These are phyloP conservation scores for Trichothecium sympodiale DNA, from an alignment of 2,329 filamentous ascomycete species.

Conservation along the genomic window DNA sequence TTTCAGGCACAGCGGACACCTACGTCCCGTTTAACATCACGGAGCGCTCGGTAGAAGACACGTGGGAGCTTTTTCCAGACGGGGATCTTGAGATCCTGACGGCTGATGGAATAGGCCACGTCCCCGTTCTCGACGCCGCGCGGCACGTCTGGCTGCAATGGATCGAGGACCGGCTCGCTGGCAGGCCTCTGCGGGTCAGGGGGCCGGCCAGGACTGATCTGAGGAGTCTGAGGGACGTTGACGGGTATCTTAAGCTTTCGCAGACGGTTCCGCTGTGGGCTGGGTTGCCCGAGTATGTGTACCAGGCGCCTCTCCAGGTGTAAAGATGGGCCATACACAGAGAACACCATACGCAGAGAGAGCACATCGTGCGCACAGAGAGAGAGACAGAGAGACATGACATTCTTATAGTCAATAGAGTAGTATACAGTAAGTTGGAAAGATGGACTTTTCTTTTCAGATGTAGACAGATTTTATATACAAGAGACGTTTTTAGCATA, in stretches of 20 bases:
- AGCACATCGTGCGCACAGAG: too few species aligned
- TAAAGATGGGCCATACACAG: too few species aligned
- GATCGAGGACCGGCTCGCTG: constrained; percentile 10
- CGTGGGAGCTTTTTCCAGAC: constrained; percentile 5
- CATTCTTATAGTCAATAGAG: too few species aligned
- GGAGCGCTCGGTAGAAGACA: constrained; percentile 5
- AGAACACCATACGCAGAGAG: too few species aligned
- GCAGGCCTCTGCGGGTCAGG: background rate
- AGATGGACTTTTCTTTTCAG: too few species aligned
- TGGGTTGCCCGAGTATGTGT: background rate
- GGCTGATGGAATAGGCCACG: constrained; percentile 6
- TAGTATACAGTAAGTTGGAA: too few species aligned
- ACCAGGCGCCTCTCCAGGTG: constrained; percentile 1
- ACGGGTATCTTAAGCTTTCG: too few species aligned
- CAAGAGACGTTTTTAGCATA: too few species aligned
- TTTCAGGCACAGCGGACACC: constrained; percentile 18
- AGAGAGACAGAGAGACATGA: too few species aligned
- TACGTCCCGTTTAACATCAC: constrained; percentile 8
- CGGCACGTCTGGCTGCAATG: constrained; percentile 9
- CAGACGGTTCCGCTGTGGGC: constrained; percentile 1
- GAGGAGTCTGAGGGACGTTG: constrained; percentile 6
- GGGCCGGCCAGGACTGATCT: constrained; percentile 4
- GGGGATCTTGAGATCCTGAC: constrained; percentile 9
- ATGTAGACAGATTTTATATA: too few species aligned
- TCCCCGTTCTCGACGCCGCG: constrained; percentile 7